These are phyloP conservation scores for Mytilinidion resinicola DNA, from an alignment of 495 filamentous ascomycete species.

Conservation along the genomic window DNA sequence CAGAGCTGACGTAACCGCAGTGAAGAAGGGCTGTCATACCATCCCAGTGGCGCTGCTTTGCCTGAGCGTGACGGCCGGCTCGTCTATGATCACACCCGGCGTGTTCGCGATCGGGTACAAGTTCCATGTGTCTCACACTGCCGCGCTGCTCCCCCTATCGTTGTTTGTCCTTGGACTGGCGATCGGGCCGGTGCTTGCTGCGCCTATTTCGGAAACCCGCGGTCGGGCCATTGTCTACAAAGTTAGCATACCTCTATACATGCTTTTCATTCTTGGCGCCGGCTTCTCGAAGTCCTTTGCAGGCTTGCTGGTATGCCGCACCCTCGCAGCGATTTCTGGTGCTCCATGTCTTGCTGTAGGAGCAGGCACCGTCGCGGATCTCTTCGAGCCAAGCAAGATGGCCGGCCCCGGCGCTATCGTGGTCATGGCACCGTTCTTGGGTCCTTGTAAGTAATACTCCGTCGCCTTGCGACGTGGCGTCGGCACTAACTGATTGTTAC, in stretches of 20 bases:
- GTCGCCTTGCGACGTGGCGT: background rate
- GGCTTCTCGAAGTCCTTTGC: conserved; percentile 52
- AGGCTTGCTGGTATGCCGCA: conserved; percentile 50
- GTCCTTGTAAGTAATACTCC: conserved; percentile 43
- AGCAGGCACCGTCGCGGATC: conserved; percentile 50
- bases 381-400: conserved; percentile 42
- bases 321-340: conserved; percentile 55
- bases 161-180: conserved; percentile 35
- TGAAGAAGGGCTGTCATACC: conserved; percentile 1
- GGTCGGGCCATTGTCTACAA: conserved; percentile 34
- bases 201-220: conserved; percentile 34
- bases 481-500: background rate
- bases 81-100: conserved; percentile 34
- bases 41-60: background rate
- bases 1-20: background rate
- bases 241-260: conserved; percentile 42
- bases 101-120: conserved; percentile 22
- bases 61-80: conserved; percentile 11
- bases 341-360: conserved; percentile 51
- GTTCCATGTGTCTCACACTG: conserved; percentile 32
- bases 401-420: conserved; percentile 44
- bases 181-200: conserved; percentile 33
- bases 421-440: conserved; percentile 52
- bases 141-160: conserved; percentile 29
- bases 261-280: conserved; percentile 59